These are phyloP conservation scores for Penicillium sumatraense DNA, from an alignment of 2,329 filamentous ascomycete species.

Conservation along the genomic window DNA sequence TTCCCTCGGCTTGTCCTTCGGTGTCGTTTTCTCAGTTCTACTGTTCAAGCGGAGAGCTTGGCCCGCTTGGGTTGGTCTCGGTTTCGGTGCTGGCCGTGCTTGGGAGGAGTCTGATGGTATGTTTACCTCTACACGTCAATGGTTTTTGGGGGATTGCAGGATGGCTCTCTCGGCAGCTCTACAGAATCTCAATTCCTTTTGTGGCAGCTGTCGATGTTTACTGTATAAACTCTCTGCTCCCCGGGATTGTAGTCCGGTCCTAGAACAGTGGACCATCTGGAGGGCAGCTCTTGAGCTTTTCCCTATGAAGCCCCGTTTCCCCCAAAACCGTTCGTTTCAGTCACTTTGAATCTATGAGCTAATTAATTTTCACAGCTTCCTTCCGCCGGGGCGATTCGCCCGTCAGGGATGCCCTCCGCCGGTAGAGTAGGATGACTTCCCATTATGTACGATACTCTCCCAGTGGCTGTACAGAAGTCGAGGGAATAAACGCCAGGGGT, in stretches of 20 bases:
- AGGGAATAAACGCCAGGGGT: slow-evolving; percentile 17
- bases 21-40: slow-evolving; percentile 97
- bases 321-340: not conserved
- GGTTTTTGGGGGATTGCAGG: not conserved
- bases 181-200: not conserved
- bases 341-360: slow-evolving; percentile 19
- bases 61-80: slow-evolving; percentile 92
- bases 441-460: slow-evolving; percentile 40
- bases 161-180: not conserved
- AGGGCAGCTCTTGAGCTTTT: not conserved
- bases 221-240: not conserved
- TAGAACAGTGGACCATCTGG: not conserved
- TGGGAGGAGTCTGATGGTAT: slow-evolving; percentile 97
- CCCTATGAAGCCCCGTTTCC: not conserved
- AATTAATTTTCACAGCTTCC: slow-evolving; percentile 36
- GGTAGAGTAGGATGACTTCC: slow-evolving; percentile 32
- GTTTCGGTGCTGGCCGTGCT: slow-evolving; percentile 93
- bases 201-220: not conserved
- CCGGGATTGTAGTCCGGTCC: not conserved
- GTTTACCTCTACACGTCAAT: slow-evolving; percentile 28
- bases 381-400: slow-evolving; percentile 50
- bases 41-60: slow-evolving; percentile 97
- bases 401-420: slow-evolving; percentile 43
- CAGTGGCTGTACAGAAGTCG: slow-evolving; percentile 36
- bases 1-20: slow-evolving; percentile 92